phyloP scores from a whole-genome alignment of 148 eudicot genomes.

The Silene latifolia region DNA sequence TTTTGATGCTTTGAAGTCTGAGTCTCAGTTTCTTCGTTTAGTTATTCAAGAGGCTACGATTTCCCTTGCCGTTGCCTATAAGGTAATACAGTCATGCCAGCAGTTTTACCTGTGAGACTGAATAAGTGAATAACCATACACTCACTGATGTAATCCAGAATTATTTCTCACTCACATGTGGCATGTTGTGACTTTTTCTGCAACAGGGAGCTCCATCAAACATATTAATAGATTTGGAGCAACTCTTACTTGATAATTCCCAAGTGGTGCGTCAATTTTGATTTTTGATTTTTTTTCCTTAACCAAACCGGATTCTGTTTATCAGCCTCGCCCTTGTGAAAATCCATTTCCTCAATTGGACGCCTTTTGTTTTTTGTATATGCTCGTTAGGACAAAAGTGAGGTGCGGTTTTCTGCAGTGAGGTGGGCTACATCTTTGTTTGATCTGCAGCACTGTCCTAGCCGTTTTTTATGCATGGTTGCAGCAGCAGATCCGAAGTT shows the following conservation, averaged over 20 bases:
- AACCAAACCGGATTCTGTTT: not conserved
- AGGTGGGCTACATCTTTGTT: slow-evolving; percentile 95
- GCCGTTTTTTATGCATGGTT: slow-evolving; percentile 93
- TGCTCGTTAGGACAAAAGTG: slow-evolving; percentile 66
- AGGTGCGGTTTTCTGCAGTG: slow-evolving; percentile 95
- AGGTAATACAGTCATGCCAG: slow-evolving; percentile 37
- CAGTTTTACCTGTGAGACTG: not conserved
- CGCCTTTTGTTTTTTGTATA: slow-evolving; percentile 10
- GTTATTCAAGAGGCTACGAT: slow-evolving; percentile 81
- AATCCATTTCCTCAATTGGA: slow-evolving; percentile 5
- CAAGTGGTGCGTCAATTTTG: slow-evolving; percentile 58
- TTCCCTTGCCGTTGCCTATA: slow-evolving; percentile 82
- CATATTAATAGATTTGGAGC: slow-evolving; percentile 72
- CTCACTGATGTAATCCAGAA: not conserved
- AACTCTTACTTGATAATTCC: slow-evolving; percentile 68
- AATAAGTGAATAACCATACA: not conserved
- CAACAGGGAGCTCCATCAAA: slow-evolving; percentile 62
- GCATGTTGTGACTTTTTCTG: slow-evolving; percentile 13
- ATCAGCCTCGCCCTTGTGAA: not conserved
- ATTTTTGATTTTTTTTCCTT: slow-evolving; percentile 3
- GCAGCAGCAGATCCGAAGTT: slow-evolving; percentile 83
- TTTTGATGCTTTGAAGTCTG: slow-evolving; percentile 75
- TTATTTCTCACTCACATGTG: slow-evolving; percentile 10
- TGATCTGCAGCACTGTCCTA: slow-evolving; percentile 80
- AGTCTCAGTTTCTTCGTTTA: slow-evolving; percentile 65